Base-by-base conservation (phyloP, 1,139 yeast genomes). In the Candida anutae region DNA sequence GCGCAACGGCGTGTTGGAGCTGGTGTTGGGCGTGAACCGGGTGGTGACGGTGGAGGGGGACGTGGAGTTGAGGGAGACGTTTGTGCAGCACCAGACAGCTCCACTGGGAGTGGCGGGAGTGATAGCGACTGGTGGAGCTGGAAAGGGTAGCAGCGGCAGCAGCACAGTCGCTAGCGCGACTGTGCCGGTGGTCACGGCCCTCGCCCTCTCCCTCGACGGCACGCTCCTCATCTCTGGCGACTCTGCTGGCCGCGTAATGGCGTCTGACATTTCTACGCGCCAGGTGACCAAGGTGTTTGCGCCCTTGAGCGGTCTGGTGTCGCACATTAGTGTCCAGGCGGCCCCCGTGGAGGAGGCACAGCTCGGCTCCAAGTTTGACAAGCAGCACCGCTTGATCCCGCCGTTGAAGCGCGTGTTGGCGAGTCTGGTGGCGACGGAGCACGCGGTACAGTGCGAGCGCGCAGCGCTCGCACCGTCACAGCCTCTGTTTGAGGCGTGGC, bases 151-250 rank as follows among this genome's bases (percentile, higher is more conserved):
- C 29, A 17, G n/a, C n/a, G n/a, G n/a, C n/a, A 25, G 24, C 13
- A 22, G 16, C 11, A 8, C 6, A 6, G 32, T 32, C 13, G 35
- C 28, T 14, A 33, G 25, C 6, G 41, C 37, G 3, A 23, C 26
- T 8, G 32, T 41, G 16, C 38, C 35, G 4, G 20, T 30, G 6
- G 71, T 80, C 5, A 69, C 83, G 0, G 58, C 72, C 18, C 38
- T 87, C 30, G 59, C 59, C 2, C 52, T 84, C 3, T 77, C 88
- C 1, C 60, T 81, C 45, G 97, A 90, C 46, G 95, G 93, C 3
- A 75, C 88, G 14, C 52, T 61, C 24, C 45, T 90, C 6, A 58
- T 82, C 2, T 74, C 88, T 6, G 97, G 96, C 14, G 94, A 84
- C 47, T 54, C 65, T 0, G 48, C 48, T 13, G 97, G 97, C 2